Evolutionary conservation across 139 green algal species (phyloP).

Genomic region (Tetraselmis striata): DNA sequence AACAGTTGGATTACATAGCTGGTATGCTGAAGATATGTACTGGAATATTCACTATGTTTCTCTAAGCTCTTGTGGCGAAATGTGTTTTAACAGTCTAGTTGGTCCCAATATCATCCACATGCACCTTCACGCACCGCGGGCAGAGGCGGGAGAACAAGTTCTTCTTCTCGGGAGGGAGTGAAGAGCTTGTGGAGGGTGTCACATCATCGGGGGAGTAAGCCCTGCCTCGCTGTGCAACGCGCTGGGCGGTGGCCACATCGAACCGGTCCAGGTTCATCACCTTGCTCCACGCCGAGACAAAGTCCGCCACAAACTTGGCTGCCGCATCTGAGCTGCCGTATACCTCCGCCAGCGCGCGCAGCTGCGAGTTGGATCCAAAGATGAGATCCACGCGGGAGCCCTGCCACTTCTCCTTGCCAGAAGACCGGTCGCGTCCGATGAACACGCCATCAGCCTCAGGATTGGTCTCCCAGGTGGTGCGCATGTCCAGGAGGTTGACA

Average conservation of each 20-base stretch:
- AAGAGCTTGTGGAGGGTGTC: too few relatives aligned
- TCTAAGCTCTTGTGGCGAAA: too few relatives aligned
- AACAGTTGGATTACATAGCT: too few relatives aligned
- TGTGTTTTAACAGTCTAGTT: too few relatives aligned
- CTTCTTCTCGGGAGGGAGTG: too few relatives aligned
- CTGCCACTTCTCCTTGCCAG: background rate
- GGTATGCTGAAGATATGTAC: too few relatives aligned
- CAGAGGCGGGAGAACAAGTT: too few relatives aligned
- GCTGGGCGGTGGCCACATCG: background rate
- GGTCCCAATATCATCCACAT: too few relatives aligned
- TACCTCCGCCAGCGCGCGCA: slow-evolving; percentile 15
- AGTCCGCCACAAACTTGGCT: slow-evolving; percentile 16
- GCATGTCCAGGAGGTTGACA: slow-evolving; percentile 6
- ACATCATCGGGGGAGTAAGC: too few relatives aligned
- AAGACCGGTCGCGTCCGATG: background rate
- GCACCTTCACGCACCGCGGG: too few relatives aligned
- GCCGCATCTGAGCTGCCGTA: slow-evolving; percentile 18
- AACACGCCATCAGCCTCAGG: background rate
- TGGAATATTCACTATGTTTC: too few relatives aligned
- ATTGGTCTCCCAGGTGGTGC: background rate
- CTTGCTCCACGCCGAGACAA: slow-evolving; percentile 24
- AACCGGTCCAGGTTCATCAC: slow-evolving; percentile 44
- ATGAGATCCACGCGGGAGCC: slow-evolving; percentile 9
- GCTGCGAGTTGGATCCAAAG: slow-evolving; percentile 9
- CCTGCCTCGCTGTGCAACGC: too few relatives aligned